Conservation (phyloP, 2,329 filamentous ascomycete species). For the Alternaria arborescens region DNA sequence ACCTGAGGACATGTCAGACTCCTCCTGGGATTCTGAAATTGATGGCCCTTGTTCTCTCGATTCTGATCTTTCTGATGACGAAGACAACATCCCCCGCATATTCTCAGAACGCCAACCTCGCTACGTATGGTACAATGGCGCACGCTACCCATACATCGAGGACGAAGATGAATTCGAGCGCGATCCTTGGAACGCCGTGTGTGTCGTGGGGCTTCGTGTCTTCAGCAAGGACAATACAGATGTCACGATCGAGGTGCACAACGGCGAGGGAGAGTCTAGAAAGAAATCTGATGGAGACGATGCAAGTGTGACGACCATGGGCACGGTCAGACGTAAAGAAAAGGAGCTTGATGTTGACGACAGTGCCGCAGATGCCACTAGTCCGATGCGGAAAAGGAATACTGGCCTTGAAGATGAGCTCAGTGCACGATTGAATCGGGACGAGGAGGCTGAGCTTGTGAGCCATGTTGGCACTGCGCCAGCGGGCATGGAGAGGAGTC, state of each 20-base stretch:
- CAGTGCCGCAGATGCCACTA: constrained; percentile 52
- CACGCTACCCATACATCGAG: constrained; percentile 36
- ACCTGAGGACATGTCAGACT: constrained; percentile 46
- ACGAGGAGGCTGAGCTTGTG: constrained; percentile 29
- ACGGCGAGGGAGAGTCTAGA: constrained; percentile 38
- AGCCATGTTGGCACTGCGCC: constrained; percentile 40
- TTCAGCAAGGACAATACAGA: constrained; percentile 62
- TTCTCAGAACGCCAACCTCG: constrained; percentile 25
- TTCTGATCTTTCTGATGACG: constrained; percentile 31
- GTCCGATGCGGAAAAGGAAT: constrained; percentile 42
- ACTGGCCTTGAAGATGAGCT: constrained; percentile 41
- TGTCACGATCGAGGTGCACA: constrained; percentile 63
- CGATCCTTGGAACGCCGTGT: constrained; percentile 69
- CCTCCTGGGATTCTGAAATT: constrained; percentile 54
- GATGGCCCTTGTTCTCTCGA: constrained; percentile 47
- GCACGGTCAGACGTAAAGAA: constrained; percentile 34
- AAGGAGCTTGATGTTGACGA: constrained; percentile 54
- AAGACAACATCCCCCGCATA: constrained; percentile 18
- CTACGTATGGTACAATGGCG: constrained; percentile 34
- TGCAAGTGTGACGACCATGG: constrained; percentile 34
- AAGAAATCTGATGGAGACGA: constrained; percentile 38
- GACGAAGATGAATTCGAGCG: constrained; percentile 57
- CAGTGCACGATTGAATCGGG: constrained; percentile 12
- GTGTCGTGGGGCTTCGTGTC: constrained; percentile 66
- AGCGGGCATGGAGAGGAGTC: constrained; percentile 38